Evolutionary conservation across 2,329 filamentous ascomycete genomes (phyloP), one percentile per base, ranked within the genome.

Genomic region (Penicillium rolfsii): DNA sequence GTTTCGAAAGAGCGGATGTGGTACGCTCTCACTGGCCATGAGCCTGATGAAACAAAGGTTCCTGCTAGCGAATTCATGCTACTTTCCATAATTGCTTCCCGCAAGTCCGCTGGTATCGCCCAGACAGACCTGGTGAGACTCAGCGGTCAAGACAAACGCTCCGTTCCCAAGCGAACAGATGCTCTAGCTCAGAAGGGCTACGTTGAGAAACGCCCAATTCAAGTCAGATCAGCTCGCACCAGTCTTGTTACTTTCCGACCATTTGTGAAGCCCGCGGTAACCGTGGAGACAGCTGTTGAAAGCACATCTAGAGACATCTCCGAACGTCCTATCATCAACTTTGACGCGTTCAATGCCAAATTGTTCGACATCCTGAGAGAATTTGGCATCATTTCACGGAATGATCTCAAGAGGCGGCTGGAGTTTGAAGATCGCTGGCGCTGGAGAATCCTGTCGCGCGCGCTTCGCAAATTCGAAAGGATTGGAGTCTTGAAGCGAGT

Each of bases 81-180:
- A 19, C 74, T 89, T 1, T 85, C 83, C 9, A 81, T 87, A 55
- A 87, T 89, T 63, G 85, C 85, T 6, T 80, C 82, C 9, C 77
- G 77, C 58, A 83, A 85, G 46, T 74, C 78, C 19, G 72, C 77
- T 16, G 87, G 87, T 5, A 83, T 89, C 48, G 71, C 83, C 2
- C 87, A 89, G 69, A 82, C 84, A 2, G 81, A 85, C 2, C 73
- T 89, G 40, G 79, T 81, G 43, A 76, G 73, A 55, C 67, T 83
- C 24, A 86, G 84, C 64, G 84, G 84, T 5, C 87, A 89, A 73
- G 86, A 89, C 71, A 89, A 88, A 70, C 81, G 86, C 49, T 89
- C 87, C 1, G 82, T 89, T 2, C 87, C 87, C 1, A 80, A 84
- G 62, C 79, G 87, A 41, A 89, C 87, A 3, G 84, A 87, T 62